phyloP scores from a whole-genome alignment of 495 filamentous ascomycete genomes.

The Penicillium nucicola region DNA sequence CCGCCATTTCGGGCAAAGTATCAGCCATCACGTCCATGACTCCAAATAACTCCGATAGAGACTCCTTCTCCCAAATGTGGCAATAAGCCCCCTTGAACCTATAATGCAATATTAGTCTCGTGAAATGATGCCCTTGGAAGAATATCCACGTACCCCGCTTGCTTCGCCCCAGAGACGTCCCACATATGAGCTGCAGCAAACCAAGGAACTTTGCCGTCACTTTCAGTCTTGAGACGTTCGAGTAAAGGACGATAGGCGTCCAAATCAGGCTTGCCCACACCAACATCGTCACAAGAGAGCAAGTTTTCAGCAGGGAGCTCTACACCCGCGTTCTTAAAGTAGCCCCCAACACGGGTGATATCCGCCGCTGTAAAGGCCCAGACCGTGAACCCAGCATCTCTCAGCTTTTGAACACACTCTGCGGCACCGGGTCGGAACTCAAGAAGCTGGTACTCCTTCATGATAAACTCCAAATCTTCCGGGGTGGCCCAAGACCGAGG shows the following conservation, averaged over 20 bases:
- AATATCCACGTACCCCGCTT: conserved; percentile 28
- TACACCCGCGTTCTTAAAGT: conserved; percentile 33
- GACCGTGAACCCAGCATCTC: conserved; percentile 36
- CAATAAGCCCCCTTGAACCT: conserved; percentile 38
- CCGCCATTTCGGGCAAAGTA: conserved; percentile 36
- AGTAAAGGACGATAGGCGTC: conserved; percentile 25
- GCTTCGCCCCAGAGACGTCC: conserved; percentile 34
- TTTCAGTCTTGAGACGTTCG: conserved; percentile 18
- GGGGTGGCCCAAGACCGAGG: conserved; percentile 29
- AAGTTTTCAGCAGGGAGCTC: conserved; percentile 35
- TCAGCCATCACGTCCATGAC: conserved; percentile 40
- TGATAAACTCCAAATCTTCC: conserved; percentile 27
- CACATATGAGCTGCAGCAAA: conserved; percentile 40
- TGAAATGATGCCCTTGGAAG: too few relatives aligned
- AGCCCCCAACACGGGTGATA: conserved; percentile 29
- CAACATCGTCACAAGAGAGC: conserved; percentile 26
- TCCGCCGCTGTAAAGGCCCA: conserved; percentile 44
- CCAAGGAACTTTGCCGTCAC: conserved; percentile 25
- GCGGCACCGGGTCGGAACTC: conserved; percentile 25
- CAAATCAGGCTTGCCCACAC: conserved; percentile 33
- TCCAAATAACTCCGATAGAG: conserved; percentile 31
- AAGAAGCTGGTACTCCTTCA: conserved; percentile 24
- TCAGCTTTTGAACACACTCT: conserved; percentile 35
- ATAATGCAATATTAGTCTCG: neutral
- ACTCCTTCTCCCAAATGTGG: conserved; percentile 33